Evolutionary conservation across 176 grass and related monocot genomes (phyloP), one percentile per base, ranked within the genome.

Genomic region (Alopecurus myosuroides): DNA sequence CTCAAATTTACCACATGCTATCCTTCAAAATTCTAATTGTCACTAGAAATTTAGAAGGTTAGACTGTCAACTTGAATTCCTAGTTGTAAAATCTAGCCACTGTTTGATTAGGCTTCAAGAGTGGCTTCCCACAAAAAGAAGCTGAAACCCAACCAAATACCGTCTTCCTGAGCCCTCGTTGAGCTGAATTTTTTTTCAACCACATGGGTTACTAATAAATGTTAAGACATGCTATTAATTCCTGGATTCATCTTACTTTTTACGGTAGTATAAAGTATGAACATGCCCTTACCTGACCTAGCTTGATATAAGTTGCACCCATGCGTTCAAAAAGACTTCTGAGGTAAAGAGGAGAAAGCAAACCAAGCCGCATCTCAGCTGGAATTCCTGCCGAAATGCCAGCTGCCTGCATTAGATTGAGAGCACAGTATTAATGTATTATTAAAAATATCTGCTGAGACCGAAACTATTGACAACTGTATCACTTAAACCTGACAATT

Each of bases 251-350:
- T 12, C 37, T 42, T 25, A 42, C 39, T 41, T 71, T 40, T 50
- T 18, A 77, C 77, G 63, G 63, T 44, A 42, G 25, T 35, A 62
- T 11, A 82, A 61, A 76, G 37, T 82, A 57, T 51, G 30, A 83
- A 70, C 12, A 50, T 51, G 25, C 39, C 44, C 48, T 84, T 92
- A 95, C 93, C 93, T 98, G 96, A 56, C 96, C 96, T 79, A 98
- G 87, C 81, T 98, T 98, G 85, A 98, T 92, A 81, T 98, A 98
- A 89, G 96, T 98, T 74, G 96, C 93, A 85, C 93, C 96, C 96
- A 98, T 95, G 35, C 89, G 85, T 87, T 95, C 96, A 85, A 98
- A 98, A 77, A 98, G 77, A 30, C 78, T 92, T 61, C 93, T 89
- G 56, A 98, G 74, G 82, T 95, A 98, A 87, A 89, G 28, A 50